phyloP scores from a whole-genome alignment of 371 early-diverging fungal genomes.

The Mucor circinelloides region DNA sequence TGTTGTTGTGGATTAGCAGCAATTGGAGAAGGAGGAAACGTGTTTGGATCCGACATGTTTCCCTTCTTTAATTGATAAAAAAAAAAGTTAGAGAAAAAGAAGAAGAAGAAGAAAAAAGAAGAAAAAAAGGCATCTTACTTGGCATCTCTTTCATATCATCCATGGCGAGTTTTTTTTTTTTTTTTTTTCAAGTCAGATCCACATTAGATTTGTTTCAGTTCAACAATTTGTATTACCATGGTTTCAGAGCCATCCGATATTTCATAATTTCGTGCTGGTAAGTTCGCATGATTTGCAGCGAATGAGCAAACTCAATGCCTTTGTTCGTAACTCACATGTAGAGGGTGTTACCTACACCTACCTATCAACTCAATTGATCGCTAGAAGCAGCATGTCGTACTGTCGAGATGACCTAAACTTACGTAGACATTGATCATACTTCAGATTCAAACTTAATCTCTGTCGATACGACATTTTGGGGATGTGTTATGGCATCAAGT shows the following conservation, averaged over 20 bases:
- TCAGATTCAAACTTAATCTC: too few species aligned
- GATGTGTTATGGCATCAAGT: too few species aligned
- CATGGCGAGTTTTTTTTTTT: neutral
- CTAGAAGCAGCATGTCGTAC: too few species aligned
- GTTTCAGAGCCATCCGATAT: neutral
- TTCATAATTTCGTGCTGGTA: neutral
- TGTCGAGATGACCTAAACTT: too few species aligned
- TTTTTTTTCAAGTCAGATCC: slow-evolving; percentile 10
- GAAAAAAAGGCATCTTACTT: neutral
- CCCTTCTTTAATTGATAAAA: neutral
- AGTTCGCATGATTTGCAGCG: neutral
- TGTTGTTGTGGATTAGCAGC: neutral
- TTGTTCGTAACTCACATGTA: neutral
- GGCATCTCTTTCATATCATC: neutral
- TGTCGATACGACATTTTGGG: too few species aligned
- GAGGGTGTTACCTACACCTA: neutral
- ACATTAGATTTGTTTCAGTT: neutral
- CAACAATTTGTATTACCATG: neutral
- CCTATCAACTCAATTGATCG: neutral
- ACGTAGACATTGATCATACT: too few species aligned
- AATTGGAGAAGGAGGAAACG: neutral
- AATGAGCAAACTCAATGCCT: neutral
- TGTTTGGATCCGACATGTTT: slow-evolving; percentile 8
- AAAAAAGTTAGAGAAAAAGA: neutral
- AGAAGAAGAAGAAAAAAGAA: neutral